Evolutionary conservation across 2,329 filamentous ascomycete species (phyloP).

Genomic region (Alternaria conjuncta): DNA sequence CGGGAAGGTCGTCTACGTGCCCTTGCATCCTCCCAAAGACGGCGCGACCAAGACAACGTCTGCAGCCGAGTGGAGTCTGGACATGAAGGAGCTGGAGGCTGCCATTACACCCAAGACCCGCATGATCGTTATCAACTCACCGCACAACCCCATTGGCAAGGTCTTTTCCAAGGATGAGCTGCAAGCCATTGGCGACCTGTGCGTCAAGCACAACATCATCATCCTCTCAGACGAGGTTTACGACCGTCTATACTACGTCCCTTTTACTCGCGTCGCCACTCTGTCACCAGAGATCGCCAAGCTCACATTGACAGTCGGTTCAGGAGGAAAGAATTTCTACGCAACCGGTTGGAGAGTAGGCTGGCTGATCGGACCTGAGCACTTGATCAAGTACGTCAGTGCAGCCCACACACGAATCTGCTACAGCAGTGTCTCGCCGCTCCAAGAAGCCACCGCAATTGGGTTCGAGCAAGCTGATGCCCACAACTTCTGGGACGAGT

Average conservation of each 20-base stretch:
- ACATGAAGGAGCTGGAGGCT: slow-evolving; percentile 80
- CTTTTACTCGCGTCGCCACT: slow-evolving; percentile 91
- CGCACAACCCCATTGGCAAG: slow-evolving; percentile 96
- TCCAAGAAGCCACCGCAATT: slow-evolving; percentile 93
- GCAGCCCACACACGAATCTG: slow-evolving; percentile 96
- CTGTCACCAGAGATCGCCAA: slow-evolving; percentile 87
- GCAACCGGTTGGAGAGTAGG: slow-evolving; percentile 96
- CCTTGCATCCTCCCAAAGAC: slow-evolving; percentile 85
- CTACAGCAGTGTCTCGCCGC: slow-evolving; percentile 89
- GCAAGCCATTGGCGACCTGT: slow-evolving; percentile 82
- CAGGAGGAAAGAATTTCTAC: slow-evolving; percentile 98
- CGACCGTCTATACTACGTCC: slow-evolving; percentile 92
- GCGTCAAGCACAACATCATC: slow-evolving; percentile 90
- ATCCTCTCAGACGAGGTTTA: slow-evolving; percentile 80
- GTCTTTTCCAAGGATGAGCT: slow-evolving; percentile 88
- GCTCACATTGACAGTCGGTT: slow-evolving; percentile 91
- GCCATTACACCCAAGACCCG: slow-evolving; percentile 87
- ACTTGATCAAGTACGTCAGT: slow-evolving; percentile 88
- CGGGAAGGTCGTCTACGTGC: slow-evolving; percentile 92
- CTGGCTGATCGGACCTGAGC: slow-evolving; percentile 88
- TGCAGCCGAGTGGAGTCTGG: slow-evolving; percentile 85
- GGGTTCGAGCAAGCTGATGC: slow-evolving; percentile 90
- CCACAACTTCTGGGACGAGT: slow-evolving; percentile 85
- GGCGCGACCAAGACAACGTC: slow-evolving; percentile 82
- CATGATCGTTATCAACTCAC: slow-evolving; percentile 92